Conservation (phyloP, 2,329 filamentous ascomycete genomes). For the Cladosporium sp. region DNA sequence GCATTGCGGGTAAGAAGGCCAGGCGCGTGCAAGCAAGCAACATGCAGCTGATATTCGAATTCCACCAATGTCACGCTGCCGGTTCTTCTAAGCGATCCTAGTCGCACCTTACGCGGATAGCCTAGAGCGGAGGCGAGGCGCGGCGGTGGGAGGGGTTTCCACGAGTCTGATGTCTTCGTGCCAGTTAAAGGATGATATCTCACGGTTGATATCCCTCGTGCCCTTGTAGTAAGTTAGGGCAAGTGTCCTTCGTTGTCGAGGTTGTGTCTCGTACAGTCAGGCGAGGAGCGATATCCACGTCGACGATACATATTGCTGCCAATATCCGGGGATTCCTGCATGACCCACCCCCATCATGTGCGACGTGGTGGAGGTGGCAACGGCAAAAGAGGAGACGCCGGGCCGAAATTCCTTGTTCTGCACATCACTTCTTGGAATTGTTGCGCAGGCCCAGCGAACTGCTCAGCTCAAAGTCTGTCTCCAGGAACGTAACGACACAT, state of each 20-base stretch:
- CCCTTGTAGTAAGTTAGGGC: conserved; percentile 2
- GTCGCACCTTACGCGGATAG: conserved; percentile 11
- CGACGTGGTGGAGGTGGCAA: conserved; percentile 2
- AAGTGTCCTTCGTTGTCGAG: not conserved
- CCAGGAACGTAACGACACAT: not conserved
- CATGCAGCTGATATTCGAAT: conserved; percentile 6
- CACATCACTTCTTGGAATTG: not conserved
- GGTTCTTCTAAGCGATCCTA: conserved; percentile 14
- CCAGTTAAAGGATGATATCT: not conserved
- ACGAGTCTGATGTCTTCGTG: conserved; percentile 13
- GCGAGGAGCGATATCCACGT: conserved; percentile 2
- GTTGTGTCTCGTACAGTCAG: not conserved
- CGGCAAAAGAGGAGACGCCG: conserved; percentile 8
- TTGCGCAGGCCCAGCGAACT: not conserved
- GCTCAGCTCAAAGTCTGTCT: not conserved
- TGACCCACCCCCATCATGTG: conserved; percentile 8
- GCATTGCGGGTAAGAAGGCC: conserved; percentile 3
- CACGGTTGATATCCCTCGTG: not conserved
- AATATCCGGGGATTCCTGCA: conserved; percentile 9
- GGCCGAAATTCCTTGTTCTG: conserved; percentile 5
- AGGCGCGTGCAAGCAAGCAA: not conserved
- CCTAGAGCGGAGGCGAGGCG: conserved; percentile 6
- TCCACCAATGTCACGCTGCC: conserved; percentile 15
- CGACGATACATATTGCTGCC: not conserved
- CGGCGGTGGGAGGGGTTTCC: conserved; percentile 10